phyloP scores from a whole-genome alignment of 768 basidiomycete genomes.

The Leucocoprinus sp. region DNA sequence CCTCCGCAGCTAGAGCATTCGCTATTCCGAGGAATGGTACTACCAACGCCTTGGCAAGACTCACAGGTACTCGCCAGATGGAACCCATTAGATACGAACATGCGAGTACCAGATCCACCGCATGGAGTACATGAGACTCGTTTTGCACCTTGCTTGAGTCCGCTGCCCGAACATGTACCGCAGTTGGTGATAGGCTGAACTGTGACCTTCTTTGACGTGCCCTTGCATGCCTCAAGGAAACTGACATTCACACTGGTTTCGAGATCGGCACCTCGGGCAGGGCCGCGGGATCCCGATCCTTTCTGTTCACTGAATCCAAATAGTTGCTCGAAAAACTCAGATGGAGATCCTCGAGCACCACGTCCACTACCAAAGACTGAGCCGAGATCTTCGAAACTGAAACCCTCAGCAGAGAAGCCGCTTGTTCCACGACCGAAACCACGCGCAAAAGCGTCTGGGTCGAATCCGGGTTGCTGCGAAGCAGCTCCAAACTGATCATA shows the following conservation, averaged over 20 bases:
- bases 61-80: conserved; percentile 92
- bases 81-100: conserved; percentile 90
- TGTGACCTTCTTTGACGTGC: conserved; percentile 65
- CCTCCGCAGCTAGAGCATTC: conserved; percentile 80
- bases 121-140: conserved; percentile 73
- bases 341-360: conserved; percentile 27
- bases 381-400: conserved; percentile 69
- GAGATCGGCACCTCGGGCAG: conserved; percentile 68
- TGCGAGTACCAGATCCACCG: conserved; percentile 78
- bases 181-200: conserved; percentile 81
- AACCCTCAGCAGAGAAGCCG: conserved; percentile 44
- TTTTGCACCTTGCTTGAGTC: conserved; percentile 82
- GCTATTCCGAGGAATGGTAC: conserved; percentile 65
- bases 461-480: conserved; percentile 90
- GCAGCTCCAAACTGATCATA: conserved; percentile 92
- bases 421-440: conserved; percentile 33
- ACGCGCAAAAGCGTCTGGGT: conserved; percentile 71
- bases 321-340: conserved; percentile 77
- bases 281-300: conserved; percentile 29
- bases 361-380: conserved; percentile 44
- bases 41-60: conserved; percentile 74
- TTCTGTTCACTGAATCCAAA: conserved; percentile 64
- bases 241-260: conserved; percentile 67
- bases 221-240: conserved; percentile 96
- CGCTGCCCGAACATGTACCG: conserved; percentile 74